phyloP scores from a whole-genome alignment of 495 filamentous ascomycete genomes.

The Staphylotrichum longicolle region DNA sequence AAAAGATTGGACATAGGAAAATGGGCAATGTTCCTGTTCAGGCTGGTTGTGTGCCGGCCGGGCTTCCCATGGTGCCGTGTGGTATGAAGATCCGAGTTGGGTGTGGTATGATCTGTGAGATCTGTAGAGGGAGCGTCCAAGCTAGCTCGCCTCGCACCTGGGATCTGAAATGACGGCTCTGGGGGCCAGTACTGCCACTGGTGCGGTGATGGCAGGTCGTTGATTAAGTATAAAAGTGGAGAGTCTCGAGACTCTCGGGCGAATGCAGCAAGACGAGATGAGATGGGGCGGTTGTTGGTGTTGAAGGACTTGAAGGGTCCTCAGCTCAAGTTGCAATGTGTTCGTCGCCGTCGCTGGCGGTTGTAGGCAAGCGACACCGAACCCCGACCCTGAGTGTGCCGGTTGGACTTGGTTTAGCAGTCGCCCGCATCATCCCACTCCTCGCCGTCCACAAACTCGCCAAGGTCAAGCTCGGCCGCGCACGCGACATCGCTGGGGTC shows the following conservation, averaged over 20 bases:
- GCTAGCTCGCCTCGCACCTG: background rate
- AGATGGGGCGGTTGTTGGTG: too few species aligned
- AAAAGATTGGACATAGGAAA: background rate
- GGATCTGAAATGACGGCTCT: background rate
- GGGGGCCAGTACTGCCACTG: too few species aligned
- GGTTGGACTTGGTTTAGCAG: background rate
- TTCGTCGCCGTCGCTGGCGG: too few species aligned
- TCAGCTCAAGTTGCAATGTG: too few species aligned
- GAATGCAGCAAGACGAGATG: too few species aligned
- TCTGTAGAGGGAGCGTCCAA: background rate
- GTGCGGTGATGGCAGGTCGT: too few species aligned
- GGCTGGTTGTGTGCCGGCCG: background rate
- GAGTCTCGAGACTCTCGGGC: too few species aligned
- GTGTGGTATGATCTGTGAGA: background rate
- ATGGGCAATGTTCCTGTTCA: background rate
- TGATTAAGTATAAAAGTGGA: too few species aligned
- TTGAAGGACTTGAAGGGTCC: too few species aligned
- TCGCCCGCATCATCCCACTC: constrained; percentile 6
- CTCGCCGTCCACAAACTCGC: background rate
- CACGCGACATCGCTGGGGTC: background rate
- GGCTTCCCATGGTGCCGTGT: background rate
- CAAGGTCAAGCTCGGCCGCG: background rate
- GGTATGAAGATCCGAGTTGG: background rate
- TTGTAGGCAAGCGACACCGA: too few species aligned
- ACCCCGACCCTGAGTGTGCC: too few species aligned